A percentile compares a stretch with the other conserved stretches of the same genome.
Evolutionary conservation across 805 yeast genomes (phyloP).

Genomic region (Suhomyces sp.): DNA sequence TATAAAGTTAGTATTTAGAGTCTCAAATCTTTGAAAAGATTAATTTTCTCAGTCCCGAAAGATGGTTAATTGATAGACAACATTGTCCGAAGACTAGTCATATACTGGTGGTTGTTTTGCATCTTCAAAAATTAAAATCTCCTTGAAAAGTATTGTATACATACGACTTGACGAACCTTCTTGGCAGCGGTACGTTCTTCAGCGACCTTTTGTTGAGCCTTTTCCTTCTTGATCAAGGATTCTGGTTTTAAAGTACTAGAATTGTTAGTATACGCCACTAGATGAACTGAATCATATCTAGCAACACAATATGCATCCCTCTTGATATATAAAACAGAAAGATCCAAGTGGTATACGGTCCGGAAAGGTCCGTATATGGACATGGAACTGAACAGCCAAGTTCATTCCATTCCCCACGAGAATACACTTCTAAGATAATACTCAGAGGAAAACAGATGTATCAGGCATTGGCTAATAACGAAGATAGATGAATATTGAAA

Average conservation of each 20-base stretch:
- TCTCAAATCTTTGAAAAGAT: neutral
- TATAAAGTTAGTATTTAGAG: slow-evolving; percentile 32
- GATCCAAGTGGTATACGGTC: slow-evolving; percentile 12
- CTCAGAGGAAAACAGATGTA: slow-evolving; percentile 45
- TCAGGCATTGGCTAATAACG: slow-evolving; percentile 40
- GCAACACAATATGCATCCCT: slow-evolving; percentile 9
- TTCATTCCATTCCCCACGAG: slow-evolving; percentile 34
- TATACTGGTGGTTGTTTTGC: slow-evolving; percentile 46
- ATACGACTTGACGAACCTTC: slow-evolving; percentile 75
- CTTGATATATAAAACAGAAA: neutral
- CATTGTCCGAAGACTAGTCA: slow-evolving; percentile 68
- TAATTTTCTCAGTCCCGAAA: slow-evolving; percentile 71
- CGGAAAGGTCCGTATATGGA: slow-evolving; percentile 23
- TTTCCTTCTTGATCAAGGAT: slow-evolving; percentile 78
- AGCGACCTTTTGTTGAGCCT: slow-evolving; percentile 73
- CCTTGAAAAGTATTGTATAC: slow-evolving; percentile 34
- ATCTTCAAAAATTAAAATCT: slow-evolving; percentile 42
- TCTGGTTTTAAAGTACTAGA: slow-evolving; percentile 66
- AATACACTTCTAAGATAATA: slow-evolving; percentile 13
- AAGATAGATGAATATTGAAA: slow-evolving; percentile 21
- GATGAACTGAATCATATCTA: neutral
- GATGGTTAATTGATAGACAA: slow-evolving; percentile 78
- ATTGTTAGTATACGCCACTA: slow-evolving; percentile 19
- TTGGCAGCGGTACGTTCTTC: slow-evolving; percentile 79
- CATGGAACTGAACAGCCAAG: slow-evolving; percentile 39